Evolutionary conservation across 139 green algal genomes (phyloP), one percentile per base, ranked within the genome.

Genomic region (Pleodorina starrii): DNA sequence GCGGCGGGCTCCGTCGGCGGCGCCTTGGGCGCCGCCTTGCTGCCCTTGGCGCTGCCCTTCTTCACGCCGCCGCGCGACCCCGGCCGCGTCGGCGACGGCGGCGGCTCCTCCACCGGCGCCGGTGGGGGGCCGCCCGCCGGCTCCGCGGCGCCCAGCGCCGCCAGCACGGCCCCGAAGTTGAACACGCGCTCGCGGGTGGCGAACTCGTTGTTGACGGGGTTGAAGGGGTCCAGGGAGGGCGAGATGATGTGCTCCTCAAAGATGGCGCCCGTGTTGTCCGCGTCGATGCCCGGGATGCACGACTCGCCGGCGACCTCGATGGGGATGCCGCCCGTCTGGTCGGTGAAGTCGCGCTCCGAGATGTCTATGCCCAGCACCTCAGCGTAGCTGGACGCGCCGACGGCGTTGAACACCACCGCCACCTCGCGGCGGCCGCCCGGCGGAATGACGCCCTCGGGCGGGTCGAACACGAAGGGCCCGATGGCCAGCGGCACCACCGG

Each of bases 191-290:
- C 95, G 0, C 90, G 80, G 35, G 87, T 90, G 0, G 91, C 92
- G 90, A 94, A 97, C 72, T 94, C 92, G 90, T 86, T 92, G 73
- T 90, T 91, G 44, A 94, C 59, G n/a, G 89, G 81, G 42, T 87
- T 80, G 66, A 94, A 94, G 57, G 93, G 93, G 78, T 97, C 95
- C 72, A 97, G 89, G 21, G 84, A 54, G 40, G 50, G 72, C 2
- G 91, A 88, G 44, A 98, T 88, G 36, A 84, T 87, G 85, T 97
- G 95, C 95, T 98, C 96, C 92, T 98, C 96, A 91, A 98, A 98
- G 81, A 98, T 97, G 42, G 92, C 80, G 11, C 83, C 87, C 19
- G 96, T 78, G 91, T 96, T 94, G 3, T 92, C 48, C 3, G 93
- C 73, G 51, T 95, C 92, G 76, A 98, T 97, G 50, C 96, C 91